Base-by-base conservation (phyloP, 768 basidiomycete species). In the Suillus occidentalis region DNA sequence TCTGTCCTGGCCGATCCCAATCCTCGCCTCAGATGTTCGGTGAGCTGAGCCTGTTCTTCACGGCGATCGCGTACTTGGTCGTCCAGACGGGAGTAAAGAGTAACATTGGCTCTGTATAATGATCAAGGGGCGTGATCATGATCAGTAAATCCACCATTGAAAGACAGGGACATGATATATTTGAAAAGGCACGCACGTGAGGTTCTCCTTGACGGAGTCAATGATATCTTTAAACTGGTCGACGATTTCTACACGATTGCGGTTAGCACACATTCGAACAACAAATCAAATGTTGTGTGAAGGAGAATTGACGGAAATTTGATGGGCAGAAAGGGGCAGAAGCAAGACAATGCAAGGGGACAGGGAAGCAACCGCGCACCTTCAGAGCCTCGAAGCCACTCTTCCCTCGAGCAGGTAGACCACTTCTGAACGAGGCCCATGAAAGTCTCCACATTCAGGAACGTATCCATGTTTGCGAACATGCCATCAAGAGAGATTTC, bases 331-430 rank as follows among this genome's bases (percentile, higher is more conserved):
- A 65, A 75, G 74, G 60, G 42, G 47, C n/a, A 58, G 47, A 31
- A 61, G 65, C 39, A 36, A 40, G 5, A 10, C 53, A 16, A 28
- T 36, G 49, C n/a, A 28, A 50, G 53, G 25, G 22, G 28, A 45
- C 40, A 6, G 31, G 18, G 40, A 37, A 25, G 28, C 2, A 55
- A 62, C 72, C 6, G 18, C 58, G 60, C n/a, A 77, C 75, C 68
- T 20, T 77, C 76, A 22, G 69, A 63, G 22, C 69, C 75, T 60
- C 73, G 71, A 28, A 77, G 25, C 76, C 75, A 76, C 57, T 76
- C 74, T 22, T 76, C 75, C 43, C 55, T 72, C 10, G 74, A 67
- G 42, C 75, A 74, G 14, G 68, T 70, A 45, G 52, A 70, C 76
- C 76, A 76, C 60, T 66, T 68, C 47, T 69, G 74, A 66, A 74